Conservation (phyloP, 1,284 basidiomycete species). For the Cryptococcus neoformans region DNA sequence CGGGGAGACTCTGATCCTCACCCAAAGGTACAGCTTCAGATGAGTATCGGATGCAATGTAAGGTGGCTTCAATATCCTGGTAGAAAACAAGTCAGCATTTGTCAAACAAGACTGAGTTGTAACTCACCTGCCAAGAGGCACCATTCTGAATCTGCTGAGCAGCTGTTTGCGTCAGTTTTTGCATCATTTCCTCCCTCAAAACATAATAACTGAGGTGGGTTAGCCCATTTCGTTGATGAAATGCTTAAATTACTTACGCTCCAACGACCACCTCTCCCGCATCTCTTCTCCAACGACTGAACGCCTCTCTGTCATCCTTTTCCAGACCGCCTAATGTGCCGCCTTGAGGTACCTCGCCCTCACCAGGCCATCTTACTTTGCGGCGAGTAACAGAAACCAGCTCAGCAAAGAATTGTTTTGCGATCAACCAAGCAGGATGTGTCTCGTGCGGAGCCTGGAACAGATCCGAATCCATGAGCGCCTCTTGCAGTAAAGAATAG, state of each 20-base stretch:
- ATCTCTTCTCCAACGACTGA: slow-evolving; percentile 67
- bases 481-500: slow-evolving; percentile 85
- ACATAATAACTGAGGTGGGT: slow-evolving; percentile 70
- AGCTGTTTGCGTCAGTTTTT: slow-evolving; percentile 63
- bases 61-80: slow-evolving; percentile 75
- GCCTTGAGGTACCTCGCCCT: slow-evolving; percentile 44
- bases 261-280: slow-evolving; percentile 88
- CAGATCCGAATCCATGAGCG: slow-evolving; percentile 68
- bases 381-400: slow-evolving; percentile 65
- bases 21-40: slow-evolving; percentile 81
- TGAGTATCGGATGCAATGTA: slow-evolving; percentile 78
- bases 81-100: neutral
- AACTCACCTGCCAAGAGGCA: slow-evolving; percentile 65
- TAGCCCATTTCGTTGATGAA: neutral
- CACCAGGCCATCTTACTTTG: slow-evolving; percentile 68
- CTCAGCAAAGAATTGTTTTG: slow-evolving; percentile 72
- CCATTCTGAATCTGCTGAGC: slow-evolving; percentile 49
- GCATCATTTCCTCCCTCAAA: slow-evolving; percentile 73
- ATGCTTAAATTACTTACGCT: slow-evolving; percentile 57
- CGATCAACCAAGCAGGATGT: slow-evolving; percentile 54
- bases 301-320: slow-evolving; percentile 54
- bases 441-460: slow-evolving; percentile 54
- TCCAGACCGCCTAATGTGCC: slow-evolving; percentile 54
- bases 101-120: neutral
- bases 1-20: slow-evolving; percentile 60